Evolutionary conservation across 2,329 filamentous ascomycete genomes (phyloP).

Genomic region (Ophiostoma pallidulum): DNA sequence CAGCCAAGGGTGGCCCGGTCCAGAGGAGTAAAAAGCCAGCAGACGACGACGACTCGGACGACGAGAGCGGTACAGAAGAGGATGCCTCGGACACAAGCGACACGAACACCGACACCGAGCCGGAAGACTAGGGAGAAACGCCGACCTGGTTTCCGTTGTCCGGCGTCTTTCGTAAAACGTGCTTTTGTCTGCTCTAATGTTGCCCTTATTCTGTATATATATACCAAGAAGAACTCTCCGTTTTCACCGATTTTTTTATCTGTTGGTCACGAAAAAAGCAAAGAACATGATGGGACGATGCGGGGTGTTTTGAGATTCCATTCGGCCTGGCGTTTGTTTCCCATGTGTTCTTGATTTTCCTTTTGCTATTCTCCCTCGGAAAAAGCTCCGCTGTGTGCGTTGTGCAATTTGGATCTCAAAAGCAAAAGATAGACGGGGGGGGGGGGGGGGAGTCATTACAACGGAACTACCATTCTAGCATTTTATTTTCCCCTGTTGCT

Average conservation of each 20-base stretch:
- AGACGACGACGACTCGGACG: slow-evolving; percentile 51
- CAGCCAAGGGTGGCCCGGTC: slow-evolving; percentile 63
- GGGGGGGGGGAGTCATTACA: too few species aligned
- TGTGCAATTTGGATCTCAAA: too few species aligned
- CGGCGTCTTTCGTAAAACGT: too few species aligned
- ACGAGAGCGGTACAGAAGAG: slow-evolving; percentile 76
- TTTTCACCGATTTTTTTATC: neutral
- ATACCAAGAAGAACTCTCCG: neutral
- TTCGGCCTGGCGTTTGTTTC: slow-evolving; percentile 5
- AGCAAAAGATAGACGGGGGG: too few species aligned
- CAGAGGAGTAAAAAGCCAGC: slow-evolving; percentile 37
- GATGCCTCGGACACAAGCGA: slow-evolving; percentile 57
- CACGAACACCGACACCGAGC: slow-evolving; percentile 60
- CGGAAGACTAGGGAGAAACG: slow-evolving; percentile 36
- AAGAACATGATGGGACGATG: too few species aligned
- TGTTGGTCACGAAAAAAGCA: neutral
- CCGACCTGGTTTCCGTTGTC: neutral
- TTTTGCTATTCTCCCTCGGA: neutral
- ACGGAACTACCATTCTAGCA: too few species aligned
- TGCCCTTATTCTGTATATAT: neutral
- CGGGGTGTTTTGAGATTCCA: neutral
- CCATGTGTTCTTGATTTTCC: neutral
- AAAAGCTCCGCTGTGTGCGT: neutral
- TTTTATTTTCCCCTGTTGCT: too few species aligned
- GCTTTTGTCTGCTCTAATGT: neutral